Base-by-base conservation (phyloP, 805 yeast genomes). In the Metschnikowia dekortorum region DNA sequence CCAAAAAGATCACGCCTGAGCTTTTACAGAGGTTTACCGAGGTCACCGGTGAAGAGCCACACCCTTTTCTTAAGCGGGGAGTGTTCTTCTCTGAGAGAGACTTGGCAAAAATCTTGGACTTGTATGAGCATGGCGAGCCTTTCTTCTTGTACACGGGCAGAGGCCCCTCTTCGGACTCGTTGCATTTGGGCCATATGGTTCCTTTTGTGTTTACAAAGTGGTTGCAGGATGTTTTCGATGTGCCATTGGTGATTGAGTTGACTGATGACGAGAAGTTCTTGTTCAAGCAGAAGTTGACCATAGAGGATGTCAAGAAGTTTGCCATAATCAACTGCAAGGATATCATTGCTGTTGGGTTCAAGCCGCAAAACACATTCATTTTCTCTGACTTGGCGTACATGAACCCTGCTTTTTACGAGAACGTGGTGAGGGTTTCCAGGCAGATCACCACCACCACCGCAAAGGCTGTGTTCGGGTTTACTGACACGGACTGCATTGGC, bases 401-500 rank as follows among this genome's bases (percentile, higher is more conserved):
- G 96, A 90, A 90, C 57, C 90, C 96, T 18, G 87, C 87, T 1
- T 88, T 94, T 64, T 94, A 94, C 71, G 97, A 91, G 69, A 94
- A 89, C 61, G 95, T 94, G 22, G 96, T 92, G 48, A 81, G 92
- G 65, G 85, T 85, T 18, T 88, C 97, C 8, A 82, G 98, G 68
- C 97, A 88, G 71, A 90, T 94, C 70, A 94, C 98, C 38, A 88
- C 96, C 10, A 85, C 96, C n/a, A 91, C 97, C 13, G 97, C 98
- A 28, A 88, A 85, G 68, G 91, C 98, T 4, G 97, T 94, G 9
- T 94, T 94, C 66, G 99, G 99, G 3, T 94, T 94, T 78, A 84
- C 81, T 60, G 99, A 94, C 71, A 82, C 91, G 38, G 98, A 92
- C 66, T 84, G 91, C 73, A 91, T 94, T 67, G 99, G 99, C 56